These are phyloP conservation scores for Camillea tinctor DNA, from an alignment of 2,329 filamentous ascomycete genomes.

Conservation along the genomic window DNA sequence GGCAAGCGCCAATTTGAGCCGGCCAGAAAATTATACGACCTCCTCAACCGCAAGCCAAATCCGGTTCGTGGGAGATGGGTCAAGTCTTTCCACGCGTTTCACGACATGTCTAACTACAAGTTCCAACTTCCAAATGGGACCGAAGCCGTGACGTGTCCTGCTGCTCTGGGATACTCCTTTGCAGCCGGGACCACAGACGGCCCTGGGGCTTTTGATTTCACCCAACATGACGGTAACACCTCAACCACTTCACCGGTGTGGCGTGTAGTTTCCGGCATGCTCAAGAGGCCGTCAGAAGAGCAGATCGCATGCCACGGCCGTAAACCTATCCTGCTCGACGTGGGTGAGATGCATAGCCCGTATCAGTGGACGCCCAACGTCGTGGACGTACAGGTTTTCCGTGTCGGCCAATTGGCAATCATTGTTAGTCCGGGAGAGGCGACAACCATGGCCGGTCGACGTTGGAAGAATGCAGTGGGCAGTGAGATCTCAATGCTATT, in stretches of 20 bases:
- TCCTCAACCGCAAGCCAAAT: constrained; percentile 45
- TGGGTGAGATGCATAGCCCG: constrained; percentile 74
- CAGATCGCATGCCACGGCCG: constrained; percentile 75
- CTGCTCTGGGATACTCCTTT: constrained; percentile 87
- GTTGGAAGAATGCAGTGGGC: constrained; percentile 74
- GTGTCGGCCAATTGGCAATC: constrained; percentile 81
- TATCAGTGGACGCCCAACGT: constrained; percentile 91
- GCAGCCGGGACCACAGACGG: constrained; percentile 91
- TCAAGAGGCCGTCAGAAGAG: constrained; percentile 67
- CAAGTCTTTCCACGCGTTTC: constrained; percentile 81
- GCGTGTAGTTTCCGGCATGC: constrained; percentile 68
- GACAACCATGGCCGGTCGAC: constrained; percentile 86
- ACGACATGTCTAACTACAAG: constrained; percentile 73
- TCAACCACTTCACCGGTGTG: constrained; percentile 69
- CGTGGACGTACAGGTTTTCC: constrained; percentile 81
- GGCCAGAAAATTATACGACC: constrained; percentile 46
- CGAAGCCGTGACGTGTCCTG: constrained; percentile 73
- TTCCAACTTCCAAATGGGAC: constrained; percentile 75
- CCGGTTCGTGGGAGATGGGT: constrained; percentile 64
- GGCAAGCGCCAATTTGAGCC: constrained; percentile 66
- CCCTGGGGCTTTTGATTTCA: constrained; percentile 90
- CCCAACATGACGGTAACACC: constrained; percentile 76
- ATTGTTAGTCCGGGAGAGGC: constrained; percentile 85
- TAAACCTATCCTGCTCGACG: constrained; percentile 85
- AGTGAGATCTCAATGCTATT: constrained; percentile 48